phyloP scores from a whole-genome alignment of 2,329 filamentous ascomycete genomes.

The Penicillium sp. region DNA sequence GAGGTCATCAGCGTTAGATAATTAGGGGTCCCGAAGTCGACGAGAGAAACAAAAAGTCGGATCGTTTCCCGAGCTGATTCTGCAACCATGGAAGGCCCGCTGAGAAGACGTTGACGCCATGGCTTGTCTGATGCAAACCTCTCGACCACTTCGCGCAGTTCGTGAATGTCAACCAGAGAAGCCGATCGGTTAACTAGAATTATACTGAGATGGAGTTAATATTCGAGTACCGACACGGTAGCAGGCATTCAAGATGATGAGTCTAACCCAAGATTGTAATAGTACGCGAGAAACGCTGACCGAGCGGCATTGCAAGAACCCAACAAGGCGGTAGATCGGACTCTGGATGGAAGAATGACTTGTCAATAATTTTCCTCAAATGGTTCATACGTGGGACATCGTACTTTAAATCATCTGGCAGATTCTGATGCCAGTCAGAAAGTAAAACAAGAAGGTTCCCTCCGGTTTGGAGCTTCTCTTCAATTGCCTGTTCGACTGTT shows the following conservation, averaged over 20 bases:
- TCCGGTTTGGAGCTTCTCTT: constrained; percentile 14
- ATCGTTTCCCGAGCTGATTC: constrained; percentile 14
- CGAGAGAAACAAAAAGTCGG: constrained; percentile 9
- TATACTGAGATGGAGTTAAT: not conserved
- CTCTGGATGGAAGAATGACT: not conserved
- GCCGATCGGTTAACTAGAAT: constrained; percentile 8
- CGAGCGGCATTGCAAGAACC: not conserved
- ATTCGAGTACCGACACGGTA: too few relatives aligned
- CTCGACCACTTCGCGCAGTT: constrained; percentile 9
- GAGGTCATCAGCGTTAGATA: constrained; percentile 10
- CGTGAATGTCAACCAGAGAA: constrained; percentile 5
- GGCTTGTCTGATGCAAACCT: constrained; percentile 5
- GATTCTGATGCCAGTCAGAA: constrained; percentile 5
- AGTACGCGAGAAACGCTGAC: constrained; percentile 6
- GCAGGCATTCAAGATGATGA: not conserved
- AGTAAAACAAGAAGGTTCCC: constrained; percentile 8
- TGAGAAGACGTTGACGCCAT: constrained; percentile 7
- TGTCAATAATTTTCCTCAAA: not conserved
- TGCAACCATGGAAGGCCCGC: constrained; percentile 3
- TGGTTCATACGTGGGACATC: not conserved
- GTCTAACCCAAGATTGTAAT: constrained; percentile 7
- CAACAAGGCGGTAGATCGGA: not conserved
- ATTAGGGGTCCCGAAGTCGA: constrained; percentile 6
- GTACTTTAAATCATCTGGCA: constrained; percentile 6
- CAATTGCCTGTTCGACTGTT: constrained; percentile 14